A percentile compares a stretch with the other conserved stretches of the same genome.
phyloP scores from a whole-genome alignment of 2,329 filamentous ascomycete genomes.

The Penicillium sclerotigenum region DNA sequence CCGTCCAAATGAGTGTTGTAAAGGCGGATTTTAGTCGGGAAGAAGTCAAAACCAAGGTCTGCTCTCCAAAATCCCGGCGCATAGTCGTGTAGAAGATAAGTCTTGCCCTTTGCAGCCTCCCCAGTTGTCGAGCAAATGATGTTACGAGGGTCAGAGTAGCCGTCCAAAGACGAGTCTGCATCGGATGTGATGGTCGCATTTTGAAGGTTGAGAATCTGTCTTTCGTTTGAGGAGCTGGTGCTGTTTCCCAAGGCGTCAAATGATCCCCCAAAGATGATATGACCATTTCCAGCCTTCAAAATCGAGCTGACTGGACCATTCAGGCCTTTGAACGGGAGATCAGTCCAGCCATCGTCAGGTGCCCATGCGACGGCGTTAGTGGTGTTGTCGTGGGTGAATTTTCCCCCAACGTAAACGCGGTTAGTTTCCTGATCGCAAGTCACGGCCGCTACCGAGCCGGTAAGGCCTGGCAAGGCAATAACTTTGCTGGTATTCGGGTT shows the following conservation, averaged over 20 bases:
- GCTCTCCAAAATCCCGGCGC: constrained; percentile 80
- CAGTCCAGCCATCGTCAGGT: constrained; percentile 65
- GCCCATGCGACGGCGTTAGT: constrained; percentile 88
- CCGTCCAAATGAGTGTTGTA: constrained; percentile 84
- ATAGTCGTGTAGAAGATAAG: constrained; percentile 77
- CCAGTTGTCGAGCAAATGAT: constrained; percentile 75
- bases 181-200: constrained; percentile 70
- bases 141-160: constrained; percentile 72
- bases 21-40: constrained; percentile 80
- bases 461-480: constrained; percentile 73
- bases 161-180: constrained; percentile 58
- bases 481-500: constrained; percentile 69
- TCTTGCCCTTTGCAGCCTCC: constrained; percentile 66
- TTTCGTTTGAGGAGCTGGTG: constrained; percentile 55
- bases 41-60: constrained; percentile 76
- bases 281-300: constrained; percentile 70
- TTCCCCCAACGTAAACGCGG: constrained; percentile 88
- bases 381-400: constrained; percentile 74
- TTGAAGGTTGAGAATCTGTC: constrained; percentile 79
- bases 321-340: constrained; percentile 87
- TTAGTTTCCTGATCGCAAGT: constrained; percentile 74
- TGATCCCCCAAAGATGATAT: constrained; percentile 86
- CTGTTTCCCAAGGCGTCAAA: constrained; percentile 87
- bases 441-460: constrained; percentile 76
- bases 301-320: constrained; percentile 91